A percentile compares a stretch with the other conserved stretches of the same genome.
phyloP scores from a whole-genome alignment of 129 eudicot species.

The Cynara cardunculus region DNA sequence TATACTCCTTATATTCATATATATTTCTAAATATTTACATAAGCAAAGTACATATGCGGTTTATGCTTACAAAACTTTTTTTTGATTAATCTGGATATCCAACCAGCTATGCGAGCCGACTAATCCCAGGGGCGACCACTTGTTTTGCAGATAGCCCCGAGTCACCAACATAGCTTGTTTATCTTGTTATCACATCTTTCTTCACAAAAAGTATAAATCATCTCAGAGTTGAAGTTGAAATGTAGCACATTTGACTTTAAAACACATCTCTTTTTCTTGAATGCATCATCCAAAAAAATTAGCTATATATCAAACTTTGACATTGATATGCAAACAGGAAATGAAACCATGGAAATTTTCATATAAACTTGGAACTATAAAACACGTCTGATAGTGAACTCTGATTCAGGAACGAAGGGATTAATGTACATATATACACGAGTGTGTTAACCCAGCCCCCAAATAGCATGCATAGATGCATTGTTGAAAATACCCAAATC shows the following conservation, averaged over 20 bases:
- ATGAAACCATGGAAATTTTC: background rate
- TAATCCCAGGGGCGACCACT: too few relatives aligned
- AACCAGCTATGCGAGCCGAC: too few relatives aligned
- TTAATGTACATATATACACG: too few relatives aligned
- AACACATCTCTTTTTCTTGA: background rate
- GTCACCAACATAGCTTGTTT: background rate
- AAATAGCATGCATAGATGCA: background rate
- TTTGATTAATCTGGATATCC: too few relatives aligned
- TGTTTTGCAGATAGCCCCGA: too few relatives aligned
- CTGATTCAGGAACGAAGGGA: background rate
- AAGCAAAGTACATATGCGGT: background rate
- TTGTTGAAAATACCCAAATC: slow-evolving; percentile 10
- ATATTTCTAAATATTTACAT: too few relatives aligned
- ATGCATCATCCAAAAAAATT: background rate
- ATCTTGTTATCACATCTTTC: background rate
- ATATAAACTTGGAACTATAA: background rate
- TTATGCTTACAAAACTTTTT: too few relatives aligned
- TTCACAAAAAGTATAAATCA: too few relatives aligned
- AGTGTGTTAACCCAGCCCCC: too few relatives aligned
- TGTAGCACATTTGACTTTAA: background rate
- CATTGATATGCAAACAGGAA: background rate
- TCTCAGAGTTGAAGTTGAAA: background rate
- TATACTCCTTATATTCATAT: background rate
- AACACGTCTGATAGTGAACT: background rate
- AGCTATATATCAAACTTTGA: background rate